Conservation (phyloP, 2,329 filamentous ascomycete genomes). For the Penicillium brevicompactum region DNA sequence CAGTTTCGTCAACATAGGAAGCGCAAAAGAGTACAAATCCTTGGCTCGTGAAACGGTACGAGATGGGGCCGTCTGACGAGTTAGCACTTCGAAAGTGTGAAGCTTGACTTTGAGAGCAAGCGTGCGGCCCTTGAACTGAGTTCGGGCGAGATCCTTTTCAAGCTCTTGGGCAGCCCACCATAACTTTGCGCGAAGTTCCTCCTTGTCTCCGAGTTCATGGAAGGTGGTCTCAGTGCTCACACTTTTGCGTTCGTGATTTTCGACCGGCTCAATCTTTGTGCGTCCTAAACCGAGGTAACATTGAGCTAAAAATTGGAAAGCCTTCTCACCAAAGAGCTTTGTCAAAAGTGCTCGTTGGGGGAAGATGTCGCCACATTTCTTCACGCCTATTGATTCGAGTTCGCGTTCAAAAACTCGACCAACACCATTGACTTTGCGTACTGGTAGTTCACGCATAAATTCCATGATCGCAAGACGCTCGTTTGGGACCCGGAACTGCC, state of each 20-base stretch:
- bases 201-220: conserved; percentile 70
- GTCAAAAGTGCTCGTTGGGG: conserved; percentile 70
- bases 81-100: conserved; percentile 89
- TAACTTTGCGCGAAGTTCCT: conserved; percentile 73
- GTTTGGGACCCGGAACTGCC: conserved; percentile 76
- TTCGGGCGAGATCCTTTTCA: conserved; percentile 78
- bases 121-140: conserved; percentile 86
- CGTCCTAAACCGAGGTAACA: conserved; percentile 85
- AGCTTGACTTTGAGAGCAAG: conserved; percentile 90
- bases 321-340: conserved; percentile 86
- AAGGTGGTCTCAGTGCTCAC: conserved; percentile 95
- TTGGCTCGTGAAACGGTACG: conserved; percentile 72
- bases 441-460: conserved; percentile 82
- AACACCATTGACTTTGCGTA: conserved; percentile 92
- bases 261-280: conserved; percentile 80
- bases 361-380: conserved; percentile 87
- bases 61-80: conserved; percentile 74
- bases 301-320: conserved; percentile 80
- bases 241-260: conserved; percentile 89
- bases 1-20: conserved; percentile 82
- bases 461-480: conserved; percentile 75
- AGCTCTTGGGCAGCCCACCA: conserved; percentile 80
- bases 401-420: conserved; percentile 92
- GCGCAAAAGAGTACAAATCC: conserved; percentile 77
- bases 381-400: conserved; percentile 81